Base-by-base conservation (phyloP, 2,329 filamentous ascomycete genomes). In the Plectosphaerella plurivora region DNA sequence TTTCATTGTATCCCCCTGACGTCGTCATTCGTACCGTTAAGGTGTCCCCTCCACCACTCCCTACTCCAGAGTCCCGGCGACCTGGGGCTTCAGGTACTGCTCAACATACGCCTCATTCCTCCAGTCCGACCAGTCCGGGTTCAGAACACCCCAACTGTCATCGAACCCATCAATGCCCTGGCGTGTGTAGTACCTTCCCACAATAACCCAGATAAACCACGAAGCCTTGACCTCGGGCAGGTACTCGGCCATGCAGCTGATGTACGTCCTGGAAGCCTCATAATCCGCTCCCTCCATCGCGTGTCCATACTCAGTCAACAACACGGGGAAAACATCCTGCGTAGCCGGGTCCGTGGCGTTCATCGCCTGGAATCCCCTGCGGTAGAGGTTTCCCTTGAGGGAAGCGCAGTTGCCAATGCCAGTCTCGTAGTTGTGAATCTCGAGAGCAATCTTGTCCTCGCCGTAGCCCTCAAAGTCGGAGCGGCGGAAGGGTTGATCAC, bases 391-490 rank as follows among this genome's bases (percentile, higher is more conserved):
- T 48, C 67, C 63, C 55, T 71, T 65, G 12, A 83, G 70, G 9
- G 66, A 67, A 9, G 63, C 61, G 63, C 82, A 85, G 59, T 68
- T 73, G 0, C 63, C 70, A 3, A 74, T 73, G n/a, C 63, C 60
- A 57, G 73, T 81, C 54, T 81, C 70, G 63, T 85, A 85, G 66
- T 82, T 83, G 71, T 85, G 82, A 10, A 84, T 68, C 63, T 85
- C 82, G 3, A 84, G 71, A 8, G 82, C 80, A 0, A 84, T 69
- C 66, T 84, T 84, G 59, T 77, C 62, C 12, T 48, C 42, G 1
- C 66, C 65, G 61, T 76, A 80, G 1, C 71, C 73, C 2, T 66
- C 56, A 57, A 82, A 84, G 59, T 79, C 74, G 14, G 59, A 59
- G 4, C 68, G 62, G 50, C 60, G 65, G 59, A 81, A 84, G 4